Evolutionary conservation across 805 yeast genomes (phyloP).

Genomic region (Candida fluviatilis): DNA sequence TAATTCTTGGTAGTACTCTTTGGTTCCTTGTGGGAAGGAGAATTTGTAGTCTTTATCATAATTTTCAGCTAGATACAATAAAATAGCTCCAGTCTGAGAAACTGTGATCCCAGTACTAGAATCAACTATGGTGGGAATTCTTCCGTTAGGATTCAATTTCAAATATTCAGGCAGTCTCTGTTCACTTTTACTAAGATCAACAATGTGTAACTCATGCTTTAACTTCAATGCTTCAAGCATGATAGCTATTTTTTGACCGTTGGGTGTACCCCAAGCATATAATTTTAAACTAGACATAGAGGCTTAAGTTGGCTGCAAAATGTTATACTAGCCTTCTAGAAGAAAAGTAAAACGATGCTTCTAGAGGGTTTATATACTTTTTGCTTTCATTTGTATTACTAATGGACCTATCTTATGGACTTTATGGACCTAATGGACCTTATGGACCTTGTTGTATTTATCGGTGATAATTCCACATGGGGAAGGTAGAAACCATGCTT

Average conservation of each 20-base stretch:
- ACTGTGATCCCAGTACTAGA: slow-evolving; percentile 42
- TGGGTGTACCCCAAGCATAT: slow-evolving; percentile 35
- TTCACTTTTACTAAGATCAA: slow-evolving; percentile 40
- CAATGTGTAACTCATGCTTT: slow-evolving; percentile 34
- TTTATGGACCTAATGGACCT: no score
- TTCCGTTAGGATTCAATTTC: slow-evolving; percentile 57
- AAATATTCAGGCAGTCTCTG: slow-evolving; percentile 58
- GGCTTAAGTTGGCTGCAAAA: no score
- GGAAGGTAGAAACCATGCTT: no score
- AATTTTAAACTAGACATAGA: slow-evolving; percentile 6
- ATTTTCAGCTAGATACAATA: slow-evolving; percentile 55
- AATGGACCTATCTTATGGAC: no score
- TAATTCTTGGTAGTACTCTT: slow-evolving; percentile 47
- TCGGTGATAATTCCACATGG: no score
- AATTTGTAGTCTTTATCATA: slow-evolving; percentile 53
- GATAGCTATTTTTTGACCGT: slow-evolving; percentile 40
- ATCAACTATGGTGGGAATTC: slow-evolving; percentile 53
- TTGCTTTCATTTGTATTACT: no score
- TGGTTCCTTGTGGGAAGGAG: slow-evolving; percentile 33
- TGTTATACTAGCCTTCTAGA: no score
- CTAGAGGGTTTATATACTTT: no score
- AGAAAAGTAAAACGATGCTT: no score
- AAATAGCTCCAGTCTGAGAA: slow-evolving; percentile 60
- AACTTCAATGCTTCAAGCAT: slow-evolving; percentile 40
- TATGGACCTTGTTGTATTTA: no score